Evolutionary conservation across 2,329 filamentous ascomycete species (phyloP), one percentile per base, ranked within the genome.

Genomic region (Chalaropsis thielavioides): DNA sequence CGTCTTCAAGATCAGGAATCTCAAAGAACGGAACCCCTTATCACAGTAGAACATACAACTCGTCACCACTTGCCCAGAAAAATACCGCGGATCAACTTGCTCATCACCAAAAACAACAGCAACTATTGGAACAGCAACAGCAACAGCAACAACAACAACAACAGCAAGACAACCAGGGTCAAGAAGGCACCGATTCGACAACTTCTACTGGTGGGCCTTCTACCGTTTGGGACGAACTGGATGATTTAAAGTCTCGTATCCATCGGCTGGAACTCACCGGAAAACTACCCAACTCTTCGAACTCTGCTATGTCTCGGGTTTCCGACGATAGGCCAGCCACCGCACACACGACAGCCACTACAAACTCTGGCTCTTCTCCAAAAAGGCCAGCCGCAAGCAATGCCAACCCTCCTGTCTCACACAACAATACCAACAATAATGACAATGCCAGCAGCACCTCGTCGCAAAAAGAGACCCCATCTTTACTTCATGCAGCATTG

Each of bases 171-270:
- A 69, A 73, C 51, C 76, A 81, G 66, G 76, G 74, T 19, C 70
- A 78, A 35, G 86, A 92, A 71, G 87, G 86, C 8, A 91, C 90
- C 0, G 90, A 94, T 70, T 97, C 94, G 0, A 92, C 88, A 0
- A 81, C 88, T 41, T 97, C 94, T 0, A 94, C 90, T 0, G 91
- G 87, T 1, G 90, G 90, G 1, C 90, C 92, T 13, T 95, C 91
- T 1, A 96, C 91, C 0, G 90, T 99, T 2, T 99, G 94, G 94
- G 94, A 97, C 72, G 94, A 99, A 74, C 77, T 99, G 35, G 94
- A 97, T 70, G 94, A 97, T 69, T 77, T 99, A 59, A 97, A 97
- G 74, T 94, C 90, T 49, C 85, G 94, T 38, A 96, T 99, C 70
- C 86, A 90, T 70, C 89, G 90, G 67, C 81, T 99, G 10, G 94